Evolutionary conservation across 495 filamentous ascomycete genomes (phyloP).

Genomic region (Oidiodendron maius): DNA sequence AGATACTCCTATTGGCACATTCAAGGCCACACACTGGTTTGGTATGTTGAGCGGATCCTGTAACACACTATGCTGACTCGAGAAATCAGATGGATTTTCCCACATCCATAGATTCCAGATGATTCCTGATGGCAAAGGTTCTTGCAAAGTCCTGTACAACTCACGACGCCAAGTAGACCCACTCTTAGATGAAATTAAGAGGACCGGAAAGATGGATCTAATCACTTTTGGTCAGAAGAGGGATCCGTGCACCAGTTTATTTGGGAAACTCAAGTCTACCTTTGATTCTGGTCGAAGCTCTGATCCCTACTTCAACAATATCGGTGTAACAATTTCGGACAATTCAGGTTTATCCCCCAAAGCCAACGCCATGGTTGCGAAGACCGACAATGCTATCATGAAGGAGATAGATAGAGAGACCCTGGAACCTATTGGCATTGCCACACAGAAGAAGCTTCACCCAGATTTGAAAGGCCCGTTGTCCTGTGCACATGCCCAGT

Average conservation of each 20-base stretch:
- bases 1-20: conserved; percentile 45
- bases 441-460: conserved; percentile 53
- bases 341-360: neutral
- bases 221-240: conserved; percentile 56
- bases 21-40: conserved; percentile 66
- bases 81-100: conserved; percentile 53
- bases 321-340: conserved; percentile 42
- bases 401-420: conserved; percentile 62
- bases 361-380: conserved; percentile 12
- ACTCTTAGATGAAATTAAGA: conserved; percentile 46
- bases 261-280: conserved; percentile 45
- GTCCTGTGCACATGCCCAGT: conserved; percentile 61
- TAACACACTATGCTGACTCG: neutral
- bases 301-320: conserved; percentile 34
- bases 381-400: conserved; percentile 51
- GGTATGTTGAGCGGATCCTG: neutral
- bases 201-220: conserved; percentile 37
- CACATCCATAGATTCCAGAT: conserved; percentile 62
- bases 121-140: conserved; percentile 16
- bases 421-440: conserved; percentile 59
- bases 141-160: conserved; percentile 56
- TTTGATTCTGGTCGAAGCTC: neutral
- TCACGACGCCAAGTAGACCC: conserved; percentile 59
- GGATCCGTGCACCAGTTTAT: conserved; percentile 66
- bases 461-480: conserved; percentile 58